These are phyloP conservation scores for Auxenochlorella protothecoides DNA, from an alignment of 139 green algal genomes.

Conservation along the genomic window DNA sequence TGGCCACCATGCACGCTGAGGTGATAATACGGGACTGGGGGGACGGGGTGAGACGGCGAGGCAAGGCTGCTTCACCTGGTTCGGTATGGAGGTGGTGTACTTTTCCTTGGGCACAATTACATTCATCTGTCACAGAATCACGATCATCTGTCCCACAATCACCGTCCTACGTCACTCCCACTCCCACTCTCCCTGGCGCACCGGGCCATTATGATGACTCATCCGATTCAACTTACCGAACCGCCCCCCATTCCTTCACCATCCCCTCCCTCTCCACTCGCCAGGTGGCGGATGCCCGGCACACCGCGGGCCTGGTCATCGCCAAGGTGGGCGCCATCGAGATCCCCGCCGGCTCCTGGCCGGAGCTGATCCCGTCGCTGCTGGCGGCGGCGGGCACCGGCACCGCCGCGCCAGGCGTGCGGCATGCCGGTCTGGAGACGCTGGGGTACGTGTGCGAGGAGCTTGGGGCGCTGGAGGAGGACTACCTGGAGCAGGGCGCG, in stretches of 20 bases:
- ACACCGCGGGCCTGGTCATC: slow-evolving; percentile 79
- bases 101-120: too few species aligned
- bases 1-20: slow-evolving; percentile 58
- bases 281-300: slow-evolving; percentile 33
- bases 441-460: slow-evolving; percentile 97
- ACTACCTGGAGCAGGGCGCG: slow-evolving; percentile 66
- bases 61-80: too few species aligned
- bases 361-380: slow-evolving; percentile 63
- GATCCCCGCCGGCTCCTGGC: slow-evolving; percentile 72
- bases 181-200: too few species aligned
- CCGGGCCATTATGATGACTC: too few species aligned
- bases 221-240: too few species aligned
- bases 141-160: too few species aligned
- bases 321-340: slow-evolving; percentile 92
- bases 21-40: slow-evolving; percentile 2
- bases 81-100: too few species aligned
- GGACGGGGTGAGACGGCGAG: too few species aligned
- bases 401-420: slow-evolving; percentile 29
- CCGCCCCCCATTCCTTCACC: too few species aligned
- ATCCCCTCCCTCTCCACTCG: too few species aligned
- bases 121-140: too few species aligned
- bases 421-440: slow-evolving; percentile 78
- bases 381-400: slow-evolving; percentile 38
- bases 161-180: too few species aligned
- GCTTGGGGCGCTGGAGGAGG: slow-evolving; percentile 60